These are phyloP conservation scores for Diaporthe citrichinensis DNA, from an alignment of 2,329 filamentous ascomycete genomes.

Conservation along the genomic window DNA sequence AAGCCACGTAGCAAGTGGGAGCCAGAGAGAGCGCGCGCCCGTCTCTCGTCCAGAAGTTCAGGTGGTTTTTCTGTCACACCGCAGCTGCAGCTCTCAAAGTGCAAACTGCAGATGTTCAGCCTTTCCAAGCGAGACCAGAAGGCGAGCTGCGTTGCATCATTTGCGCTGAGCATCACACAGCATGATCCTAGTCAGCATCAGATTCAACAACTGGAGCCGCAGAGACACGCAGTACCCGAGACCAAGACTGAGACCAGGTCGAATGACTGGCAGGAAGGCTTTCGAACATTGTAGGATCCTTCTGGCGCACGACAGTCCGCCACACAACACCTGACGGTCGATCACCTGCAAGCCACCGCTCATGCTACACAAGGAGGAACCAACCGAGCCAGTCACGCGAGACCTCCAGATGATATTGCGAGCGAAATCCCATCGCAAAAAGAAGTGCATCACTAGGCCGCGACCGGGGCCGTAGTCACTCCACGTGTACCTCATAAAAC, in stretches of 20 bases:
- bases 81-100: constrained; percentile 22
- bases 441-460: background rate
- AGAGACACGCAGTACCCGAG: constrained; percentile 32
- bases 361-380: constrained; percentile 35
- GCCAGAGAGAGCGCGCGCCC: background rate
- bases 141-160: constrained; percentile 37
- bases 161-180: constrained; percentile 31
- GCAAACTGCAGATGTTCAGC: constrained; percentile 35
- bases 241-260: constrained; percentile 30
- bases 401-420: background rate
- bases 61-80: constrained; percentile 27
- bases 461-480: constrained; percentile 1
- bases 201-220: constrained; percentile 13
- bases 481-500: background rate
- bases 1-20: constrained; percentile 7
- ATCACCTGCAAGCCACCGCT: constrained; percentile 37
- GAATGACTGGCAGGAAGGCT: constrained; percentile 31
- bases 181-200: constrained; percentile 20
- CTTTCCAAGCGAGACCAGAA: constrained; percentile 34
- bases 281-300: constrained; percentile 35
- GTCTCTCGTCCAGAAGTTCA: constrained; percentile 22
- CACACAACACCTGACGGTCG: constrained; percentile 24
- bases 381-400: constrained; percentile 32
- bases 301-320: constrained; percentile 38
- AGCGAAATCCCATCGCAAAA: background rate